A percentile compares a stretch with the other conserved stretches of the same genome.
These are phyloP conservation scores for Daucus carota DNA, from an alignment of 129 eudicot species.

Conservation along the genomic window DH1_v3.0 NC_030385.2:33577501-33578000, in stretches of 20 bases:
- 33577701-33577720: background rate
- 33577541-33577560: too few species aligned
- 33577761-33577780: background rate
- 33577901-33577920: slow-evolving; percentile 19
- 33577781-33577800: background rate
- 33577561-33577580: background rate
- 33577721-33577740: background rate
- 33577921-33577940: background rate
- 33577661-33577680: background rate
- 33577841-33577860: background rate
- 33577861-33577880: slow-evolving; percentile 7
- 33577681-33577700: background rate
- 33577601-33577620: background rate
- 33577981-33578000: slow-evolving; percentile 49
- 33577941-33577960: slow-evolving; percentile 41
- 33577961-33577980: slow-evolving; percentile 40
- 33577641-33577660: slow-evolving; percentile 4
- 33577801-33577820: background rate
- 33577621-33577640: background rate
- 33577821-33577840: background rate
- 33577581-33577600: background rate
- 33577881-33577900: slow-evolving; percentile 1
- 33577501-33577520: too few species aligned
- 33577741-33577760: slow-evolving; percentile 1
- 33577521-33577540: too few species aligned